Base-by-base conservation (phyloP, 1,284 basidiomycete species). In the Apiotrichum domesticum region DNA sequence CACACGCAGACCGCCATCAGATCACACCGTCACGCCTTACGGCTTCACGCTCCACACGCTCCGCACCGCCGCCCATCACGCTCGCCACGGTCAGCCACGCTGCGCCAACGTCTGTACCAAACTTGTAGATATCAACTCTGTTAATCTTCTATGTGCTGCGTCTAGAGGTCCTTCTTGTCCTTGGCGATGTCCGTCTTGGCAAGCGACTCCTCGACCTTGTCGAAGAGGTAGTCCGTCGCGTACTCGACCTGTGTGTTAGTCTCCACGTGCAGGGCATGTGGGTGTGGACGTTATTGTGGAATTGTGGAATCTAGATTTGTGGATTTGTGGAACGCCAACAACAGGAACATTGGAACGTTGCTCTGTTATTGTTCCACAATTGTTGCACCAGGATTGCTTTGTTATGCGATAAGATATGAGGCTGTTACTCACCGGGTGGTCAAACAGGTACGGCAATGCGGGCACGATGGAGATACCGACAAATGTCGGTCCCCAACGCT, bases 381-480 rank as follows among this genome's bases (percentile, higher is more conserved):
- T 14, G 32, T 10, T 15, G 33, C 29, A 29, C 29, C 29, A 29
- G 2, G 3, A 29, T 29, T 29, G 29, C 29, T 29, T 29, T 29
- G 29, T 29, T 29, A 29, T 29, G 29, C 29, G 29, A 29, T 29
- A 29, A 29, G 29, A 29, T 29, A 29, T 3, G n/a, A 7, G 7
- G 3, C 6, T 6, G 37, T 8, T 15, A 67, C 67, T 68, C 51
- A 74, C 87, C 1, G 88, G 88, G 66, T 89, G 85, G 76, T 91
- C 89, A 67, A 86, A 93, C 15, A 94, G 74, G 73, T 84, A 92
- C 0, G 90, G 90, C 21, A 93, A 79, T 41, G 84, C 79, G 0
- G 90, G 89, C 6, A 92, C 85, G 62, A 89, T 83, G 2, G 86
- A 84, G 51, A 78, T 72, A 39, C 75, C 74, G 47, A 76, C 71